Percentiles rank a stretch among this genome's conserved stretches.
These are phyloP conservation scores for Talaromyces thailandensis DNA, from an alignment of 495 filamentous ascomycete genomes.

Conservation along the genomic window DNA sequence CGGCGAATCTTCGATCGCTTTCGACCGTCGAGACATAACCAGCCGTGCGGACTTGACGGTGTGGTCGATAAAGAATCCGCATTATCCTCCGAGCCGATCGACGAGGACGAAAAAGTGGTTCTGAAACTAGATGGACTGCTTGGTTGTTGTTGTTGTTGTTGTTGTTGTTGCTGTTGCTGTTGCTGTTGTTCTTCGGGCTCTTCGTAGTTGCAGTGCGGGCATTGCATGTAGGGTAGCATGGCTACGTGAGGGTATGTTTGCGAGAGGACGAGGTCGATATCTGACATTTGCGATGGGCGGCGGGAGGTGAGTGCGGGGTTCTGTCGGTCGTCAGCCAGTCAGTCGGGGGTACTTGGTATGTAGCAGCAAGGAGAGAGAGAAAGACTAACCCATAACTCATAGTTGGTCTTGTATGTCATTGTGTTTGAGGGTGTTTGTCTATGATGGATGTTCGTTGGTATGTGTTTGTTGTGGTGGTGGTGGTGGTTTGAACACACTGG, in stretches of 20 bases:
- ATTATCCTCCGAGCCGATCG: not conserved
- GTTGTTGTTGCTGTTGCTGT: too few species aligned
- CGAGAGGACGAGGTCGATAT: slow-evolving; percentile 2
- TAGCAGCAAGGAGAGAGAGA: not conserved
- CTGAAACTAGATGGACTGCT: not conserved
- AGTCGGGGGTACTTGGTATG: not conserved
- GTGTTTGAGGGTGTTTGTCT: slow-evolving; percentile 6
- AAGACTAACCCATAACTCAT: slow-evolving; percentile 30
- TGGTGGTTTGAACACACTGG: not conserved
- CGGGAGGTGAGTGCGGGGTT: not conserved
- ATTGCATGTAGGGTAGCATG: slow-evolving; percentile 7
- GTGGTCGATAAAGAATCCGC: not conserved
- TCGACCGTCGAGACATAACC: not conserved
- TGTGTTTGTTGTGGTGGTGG: not conserved
- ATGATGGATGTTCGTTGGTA: not conserved
- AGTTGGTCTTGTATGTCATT: slow-evolving; percentile 39
- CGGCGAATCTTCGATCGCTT: not conserved
- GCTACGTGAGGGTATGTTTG: slow-evolving; percentile 8
- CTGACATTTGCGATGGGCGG: slow-evolving; percentile 6
- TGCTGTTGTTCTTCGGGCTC: not conserved
- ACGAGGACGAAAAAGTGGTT: not conserved
- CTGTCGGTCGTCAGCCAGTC: not conserved
- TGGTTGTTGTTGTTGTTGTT: not conserved
- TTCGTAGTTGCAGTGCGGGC: slow-evolving; percentile 7
- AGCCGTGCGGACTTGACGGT: not conserved